Conservation (phyloP, 345 rosid species). For the Stellera chamaejasme region DNA sequence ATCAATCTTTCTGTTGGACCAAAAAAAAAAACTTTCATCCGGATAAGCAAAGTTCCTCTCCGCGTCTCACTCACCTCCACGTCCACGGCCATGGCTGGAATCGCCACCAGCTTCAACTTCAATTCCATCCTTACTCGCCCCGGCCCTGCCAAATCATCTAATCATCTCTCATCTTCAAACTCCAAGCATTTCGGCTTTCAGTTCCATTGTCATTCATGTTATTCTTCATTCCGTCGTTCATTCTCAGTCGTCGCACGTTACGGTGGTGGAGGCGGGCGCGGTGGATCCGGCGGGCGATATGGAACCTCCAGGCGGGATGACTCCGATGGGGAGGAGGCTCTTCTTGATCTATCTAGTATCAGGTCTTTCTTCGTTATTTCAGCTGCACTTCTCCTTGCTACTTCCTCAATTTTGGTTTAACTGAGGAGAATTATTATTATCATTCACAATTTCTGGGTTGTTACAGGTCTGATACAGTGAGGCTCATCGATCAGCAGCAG, state of each 20-base stretch:
- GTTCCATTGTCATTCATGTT: constrained; percentile 15
- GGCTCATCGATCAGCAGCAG: constrained; percentile 70
- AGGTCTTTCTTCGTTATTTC: constrained; percentile 26
- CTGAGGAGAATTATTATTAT: constrained; percentile 2
- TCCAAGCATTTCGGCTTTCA: constrained; percentile 44
- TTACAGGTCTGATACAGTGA: constrained; percentile 64
- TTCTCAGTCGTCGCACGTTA: constrained; percentile 36
- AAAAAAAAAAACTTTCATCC: background rate
- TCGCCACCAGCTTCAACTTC: constrained; percentile 40
- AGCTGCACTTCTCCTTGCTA: no score
- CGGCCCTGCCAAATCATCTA: constrained; percentile 21
- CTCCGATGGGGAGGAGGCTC: constrained; percentile 49
- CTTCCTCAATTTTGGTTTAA: background rate
- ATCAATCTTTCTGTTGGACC: no score
- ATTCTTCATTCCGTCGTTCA: constrained; percentile 23
- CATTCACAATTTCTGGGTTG: constrained; percentile 4
- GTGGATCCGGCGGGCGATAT: constrained; percentile 28
- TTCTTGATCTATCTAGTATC: constrained; percentile 51
- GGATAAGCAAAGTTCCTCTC: constrained; percentile 14
- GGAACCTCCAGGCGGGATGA: constrained; percentile 38
- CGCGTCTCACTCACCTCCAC: background rate
- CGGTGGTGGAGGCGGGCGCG: constrained; percentile 50
- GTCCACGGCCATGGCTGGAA: constrained; percentile 53
- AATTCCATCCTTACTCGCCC: constrained; percentile 18
- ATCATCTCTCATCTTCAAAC: constrained; percentile 26